Evolutionary conservation across 352 stramenopile genomes (phyloP).

Genomic region (Phytophthora citricola): DNA sequence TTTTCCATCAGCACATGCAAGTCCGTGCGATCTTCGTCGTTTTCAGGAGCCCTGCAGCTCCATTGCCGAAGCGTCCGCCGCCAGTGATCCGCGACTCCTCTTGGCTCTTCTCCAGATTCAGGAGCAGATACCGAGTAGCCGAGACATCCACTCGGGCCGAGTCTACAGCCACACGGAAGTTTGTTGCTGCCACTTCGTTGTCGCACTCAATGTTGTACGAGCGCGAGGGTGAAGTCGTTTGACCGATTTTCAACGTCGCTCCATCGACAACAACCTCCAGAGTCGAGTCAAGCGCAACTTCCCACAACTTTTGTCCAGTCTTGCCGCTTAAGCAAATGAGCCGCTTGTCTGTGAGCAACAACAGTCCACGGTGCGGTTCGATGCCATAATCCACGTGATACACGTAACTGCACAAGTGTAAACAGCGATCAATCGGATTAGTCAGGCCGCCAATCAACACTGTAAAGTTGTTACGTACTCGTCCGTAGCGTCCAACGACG

Average conservation of each 20-base stretch:
- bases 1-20: slow-evolving; percentile 85
- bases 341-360: slow-evolving; percentile 87
- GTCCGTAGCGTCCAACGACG: slow-evolving; percentile 75
- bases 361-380: slow-evolving; percentile 63
- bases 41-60: slow-evolving; percentile 30
- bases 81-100: slow-evolving; percentile 58
- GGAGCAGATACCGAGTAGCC: slow-evolving; percentile 76
- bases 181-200: slow-evolving; percentile 57
- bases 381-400: slow-evolving; percentile 86
- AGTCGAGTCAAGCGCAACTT: slow-evolving; percentile 84
- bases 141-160: slow-evolving; percentile 77
- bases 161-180: slow-evolving; percentile 83
- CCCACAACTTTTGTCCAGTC: slow-evolving; percentile 83
- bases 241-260: slow-evolving; percentile 56
- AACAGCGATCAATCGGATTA: not conserved
- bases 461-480: slow-evolving; percentile 56
- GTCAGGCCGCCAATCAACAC: too few species aligned
- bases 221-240: slow-evolving; percentile 48
- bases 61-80: slow-evolving; percentile 19
- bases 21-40: slow-evolving; percentile 75
- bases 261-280: slow-evolving; percentile 57
- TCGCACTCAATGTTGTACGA: slow-evolving; percentile 83
- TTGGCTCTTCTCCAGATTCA: slow-evolving; percentile 87
- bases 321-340: slow-evolving; percentile 77
- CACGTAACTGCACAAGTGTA: slow-evolving; percentile 62